A percentile compares a stretch with the other conserved stretches of the same genome.
These are phyloP conservation scores for Apiotrichum akiyoshidainum DNA, from an alignment of 1,284 basidiomycete species.

Conservation along the genomic window DNA sequence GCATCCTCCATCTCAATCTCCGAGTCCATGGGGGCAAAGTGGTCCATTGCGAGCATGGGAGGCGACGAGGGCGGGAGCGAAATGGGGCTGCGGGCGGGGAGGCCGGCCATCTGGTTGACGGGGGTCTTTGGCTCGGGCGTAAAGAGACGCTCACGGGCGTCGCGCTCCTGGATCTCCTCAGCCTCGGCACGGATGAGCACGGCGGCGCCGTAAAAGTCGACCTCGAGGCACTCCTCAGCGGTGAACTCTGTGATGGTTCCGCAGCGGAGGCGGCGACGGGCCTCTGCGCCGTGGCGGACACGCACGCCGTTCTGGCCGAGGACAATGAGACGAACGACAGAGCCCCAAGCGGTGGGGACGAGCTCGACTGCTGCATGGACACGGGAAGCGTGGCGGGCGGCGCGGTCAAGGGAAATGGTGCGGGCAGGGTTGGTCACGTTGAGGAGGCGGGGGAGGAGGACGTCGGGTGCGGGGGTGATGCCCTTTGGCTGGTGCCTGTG, in stretches of 20 bases:
- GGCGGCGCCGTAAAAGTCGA: conserved; percentile 45
- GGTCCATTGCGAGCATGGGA: not conserved
- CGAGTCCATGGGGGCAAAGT: conserved; percentile 12
- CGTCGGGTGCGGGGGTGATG: not conserved
- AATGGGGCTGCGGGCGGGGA: conserved; percentile 12
- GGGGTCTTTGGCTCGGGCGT: conserved; percentile 5
- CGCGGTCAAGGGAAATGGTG: conserved; percentile 37
- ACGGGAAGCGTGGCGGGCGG: conserved; percentile 43
- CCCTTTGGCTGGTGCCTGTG: conserved; percentile 21
- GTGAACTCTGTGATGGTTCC: conserved; percentile 16
- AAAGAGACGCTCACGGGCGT: conserved; percentile 13
- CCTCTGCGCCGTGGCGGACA: conserved; percentile 14
- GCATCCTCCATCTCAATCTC: conserved; percentile 10
- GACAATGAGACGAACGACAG: conserved; percentile 34
- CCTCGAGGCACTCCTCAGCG: conserved; percentile 16
- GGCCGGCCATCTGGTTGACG: not conserved
- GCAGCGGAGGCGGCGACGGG: conserved; percentile 8
- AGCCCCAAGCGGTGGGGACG: conserved; percentile 3
- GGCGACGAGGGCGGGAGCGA: conserved; percentile 24
- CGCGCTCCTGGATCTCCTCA: conserved; percentile 2
- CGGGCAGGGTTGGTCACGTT: conserved; percentile 17
- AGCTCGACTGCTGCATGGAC: conserved; percentile 43
- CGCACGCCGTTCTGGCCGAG: conserved; percentile 49
- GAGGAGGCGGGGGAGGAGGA: conserved; percentile 3
- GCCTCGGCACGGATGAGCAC: conserved; percentile 20